Evolutionary conservation across 331 rosid genomes (phyloP), one percentile per base, ranked within the genome.

Genomic region (Erythrophleum ivorense): DNA sequence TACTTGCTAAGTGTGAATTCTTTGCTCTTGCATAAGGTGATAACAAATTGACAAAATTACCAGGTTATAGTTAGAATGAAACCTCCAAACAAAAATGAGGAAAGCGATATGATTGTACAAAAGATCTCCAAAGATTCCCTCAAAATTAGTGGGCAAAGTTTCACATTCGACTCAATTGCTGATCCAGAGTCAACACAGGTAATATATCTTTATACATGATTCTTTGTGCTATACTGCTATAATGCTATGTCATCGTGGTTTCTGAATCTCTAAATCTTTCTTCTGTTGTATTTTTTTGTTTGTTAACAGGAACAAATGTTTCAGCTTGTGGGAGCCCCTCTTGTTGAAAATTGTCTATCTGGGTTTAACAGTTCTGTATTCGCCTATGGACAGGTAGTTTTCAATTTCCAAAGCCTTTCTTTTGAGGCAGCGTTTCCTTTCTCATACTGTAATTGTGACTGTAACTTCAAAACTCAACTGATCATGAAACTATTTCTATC

Each of bases 361-460:
- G 97, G 98, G 62, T 91, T 94, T 85, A 94, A 94, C 84, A 92
- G 98, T 87, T 94, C 97, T 1, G 92, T 94, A 18, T 94, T 94
- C 57, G 97, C 97, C 6, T 94, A 94, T 80, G 98, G 98, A 11
- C 97, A 92, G 90, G 98, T 94, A 82, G 74, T 43, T 77, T 36
- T 59, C 5, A 50, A 65, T 78, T 33, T 66, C 18, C 50, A 19
- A 18, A 40, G 1, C 4, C 50, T 2, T 10, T 38, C 57, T 40
- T 57, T n/a, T n/a, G n/a, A n/a, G n/a, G n/a, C n/a, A n/a, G n/a
- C n/a, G n/a, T 6, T 10, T 48, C 45, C 12, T 58, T 15, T 2
- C 9, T 43, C 7, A 21, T 70, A 52, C 62, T 80, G 73, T 65
- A 78, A 43, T 62, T 67, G 43, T 87, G 94, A 49, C n/a, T n/a